Evolutionary conservation across 345 rosid genomes (phyloP), one percentile per base, ranked within the genome.

Genomic region (Garcia nutans): DNA sequence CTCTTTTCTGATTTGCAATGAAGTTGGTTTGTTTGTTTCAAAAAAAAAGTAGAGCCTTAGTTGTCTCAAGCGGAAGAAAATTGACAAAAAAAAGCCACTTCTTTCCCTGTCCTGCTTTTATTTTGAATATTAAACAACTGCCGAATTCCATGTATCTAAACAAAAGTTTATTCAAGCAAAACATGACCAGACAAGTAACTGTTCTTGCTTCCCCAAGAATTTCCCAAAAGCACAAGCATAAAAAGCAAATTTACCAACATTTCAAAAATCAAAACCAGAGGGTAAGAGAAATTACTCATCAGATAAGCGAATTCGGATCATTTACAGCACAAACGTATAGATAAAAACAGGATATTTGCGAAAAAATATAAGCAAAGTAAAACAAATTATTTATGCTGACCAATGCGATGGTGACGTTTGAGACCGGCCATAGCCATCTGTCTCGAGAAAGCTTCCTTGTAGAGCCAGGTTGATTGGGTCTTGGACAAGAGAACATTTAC

Each of bases 381-480:
- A 61, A 31, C 8, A 5, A 31, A 20, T 63, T 62, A 60, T 72
- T 16, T 8, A 41, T n/a, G 68, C 89, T 79, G 76, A 91, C 97
- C 97, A 54, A 93, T 84, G 12, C 89, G 92, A 85, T 93, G 93
- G 73, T 93, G 91, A 60, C 90, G 93, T 77, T 88, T 86, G 84
- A 96, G 92, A 31, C 98, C 98, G 1, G 97, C 93, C 88, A 89
- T 87, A 42, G 87, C 88, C 96, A 95, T 95, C 65, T 89, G 78
- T 75, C 77, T 78, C 76, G 86, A 85, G 88, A 95, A 95, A 82
- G 82, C 73, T 68, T 89, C 87, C 64, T 77, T 82, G 62, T 90
- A 88, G 33, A 8, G 85, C 70, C 72, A 82, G 75, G 77, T 80
- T 85, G 8, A 75, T 66, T 0, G 82, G 73, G 2, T 83, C 65